These are phyloP conservation scores for Cyclocybe aegerita DNA, from an alignment of 768 basidiomycete species.

Conservation along the genomic window DNA sequence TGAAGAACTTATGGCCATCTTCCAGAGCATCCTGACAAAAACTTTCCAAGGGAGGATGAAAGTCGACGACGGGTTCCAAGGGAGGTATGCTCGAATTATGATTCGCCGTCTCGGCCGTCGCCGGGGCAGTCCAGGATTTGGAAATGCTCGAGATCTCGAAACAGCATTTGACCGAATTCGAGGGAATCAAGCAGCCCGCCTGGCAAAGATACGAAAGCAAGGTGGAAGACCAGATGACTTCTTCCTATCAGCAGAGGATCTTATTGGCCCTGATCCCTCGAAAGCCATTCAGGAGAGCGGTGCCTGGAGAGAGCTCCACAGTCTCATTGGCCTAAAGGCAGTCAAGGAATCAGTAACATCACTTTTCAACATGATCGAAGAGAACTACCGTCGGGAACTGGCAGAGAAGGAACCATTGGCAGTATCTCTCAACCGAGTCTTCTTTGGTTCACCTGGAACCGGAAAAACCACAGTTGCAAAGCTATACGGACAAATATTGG, in stretches of 20 bases:
- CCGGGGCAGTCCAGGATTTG: constrained; percentile 59
- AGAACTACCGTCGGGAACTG: constrained; percentile 63
- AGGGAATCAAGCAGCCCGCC: constrained; percentile 53
- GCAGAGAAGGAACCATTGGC: constrained; percentile 50
- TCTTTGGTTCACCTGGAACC: constrained; percentile 68
- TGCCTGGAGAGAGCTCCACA: constrained; percentile 53
- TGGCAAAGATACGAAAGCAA: constrained; percentile 37
- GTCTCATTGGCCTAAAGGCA: constrained; percentile 50
- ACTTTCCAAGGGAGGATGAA: constrained; percentile 49
- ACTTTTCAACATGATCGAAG: constrained; percentile 43
- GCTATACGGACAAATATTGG: constrained; percentile 63
- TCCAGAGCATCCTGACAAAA: constrained; percentile 46
- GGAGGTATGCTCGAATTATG: constrained; percentile 55
- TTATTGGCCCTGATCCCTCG: constrained; percentile 67
- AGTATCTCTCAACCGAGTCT: constrained; percentile 61
- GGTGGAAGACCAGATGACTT: constrained; percentile 49
- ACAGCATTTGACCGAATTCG: constrained; percentile 46
- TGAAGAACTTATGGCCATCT: constrained; percentile 53
- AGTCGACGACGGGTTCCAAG: constrained; percentile 52
- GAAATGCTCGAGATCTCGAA: constrained; percentile 63
- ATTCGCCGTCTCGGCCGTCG: constrained; percentile 63
- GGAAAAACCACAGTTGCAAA: constrained; percentile 73
- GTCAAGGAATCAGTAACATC: constrained; percentile 56
- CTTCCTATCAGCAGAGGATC: constrained; percentile 48
- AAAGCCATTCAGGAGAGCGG: constrained; percentile 41